Conservation (phyloP, 768 basidiomycete genomes). For the Termitomyces sp. region DNA sequence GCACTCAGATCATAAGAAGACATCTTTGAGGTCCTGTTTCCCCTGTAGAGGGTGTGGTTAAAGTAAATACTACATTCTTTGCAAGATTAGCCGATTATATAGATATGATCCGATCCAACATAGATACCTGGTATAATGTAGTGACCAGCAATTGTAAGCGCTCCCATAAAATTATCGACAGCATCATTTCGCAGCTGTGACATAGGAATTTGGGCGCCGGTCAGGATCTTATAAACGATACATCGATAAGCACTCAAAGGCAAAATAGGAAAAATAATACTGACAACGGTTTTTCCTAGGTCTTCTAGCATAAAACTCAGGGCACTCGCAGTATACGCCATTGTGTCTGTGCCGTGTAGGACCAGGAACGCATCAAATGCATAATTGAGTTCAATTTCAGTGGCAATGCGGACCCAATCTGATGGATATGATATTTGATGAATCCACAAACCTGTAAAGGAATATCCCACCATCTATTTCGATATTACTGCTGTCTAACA, state of each 20-base stretch:
- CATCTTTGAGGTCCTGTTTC: conserved; percentile 76
- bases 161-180: conserved; percentile 87
- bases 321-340: conserved; percentile 86
- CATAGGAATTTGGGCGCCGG: conserved; percentile 90
- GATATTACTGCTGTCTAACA: conserved; percentile 87
- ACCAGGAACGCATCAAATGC: conserved; percentile 88
- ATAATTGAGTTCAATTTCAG: conserved; percentile 93
- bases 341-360: conserved; percentile 88
- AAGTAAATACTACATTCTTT: conserved; percentile 87
- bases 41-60: conserved; percentile 83
- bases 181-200: conserved; percentile 93
- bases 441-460: not conserved
- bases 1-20: conserved; percentile 83
- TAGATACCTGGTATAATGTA: conserved; percentile 81
- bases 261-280: conserved; percentile 6
- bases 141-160: conserved; percentile 83
- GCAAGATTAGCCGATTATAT: not conserved
- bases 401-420: conserved; percentile 91
- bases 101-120: not conserved
- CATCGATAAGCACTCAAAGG: not conserved
- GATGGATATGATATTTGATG: conserved; percentile 6
- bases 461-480: conserved; percentile 60
- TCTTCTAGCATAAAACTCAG: conserved; percentile 90
- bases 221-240: conserved; percentile 58
- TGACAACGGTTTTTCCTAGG: conserved; percentile 84